Conservation (phyloP, 257 asterid genomes). For the Solanum okadae region DNA sequence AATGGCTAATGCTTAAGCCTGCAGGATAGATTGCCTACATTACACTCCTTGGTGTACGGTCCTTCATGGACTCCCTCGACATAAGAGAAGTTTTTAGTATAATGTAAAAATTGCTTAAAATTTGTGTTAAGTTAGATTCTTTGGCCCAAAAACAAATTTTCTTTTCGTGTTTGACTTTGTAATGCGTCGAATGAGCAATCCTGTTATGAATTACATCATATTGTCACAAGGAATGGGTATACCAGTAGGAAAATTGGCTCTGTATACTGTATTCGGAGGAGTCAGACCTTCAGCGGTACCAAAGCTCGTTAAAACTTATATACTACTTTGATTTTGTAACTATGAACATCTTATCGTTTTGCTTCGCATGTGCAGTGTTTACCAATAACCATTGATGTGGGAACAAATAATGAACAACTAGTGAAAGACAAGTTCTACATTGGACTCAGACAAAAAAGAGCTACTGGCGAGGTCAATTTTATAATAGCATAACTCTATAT, state of each 20-base stretch:
- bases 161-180: not conserved
- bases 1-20: not conserved
- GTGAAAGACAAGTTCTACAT: constrained; percentile 83
- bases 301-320: not conserved
- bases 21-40: not conserved
- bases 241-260: constrained; percentile 85
- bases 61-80: not conserved
- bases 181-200: not conserved
- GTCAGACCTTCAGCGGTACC: constrained; percentile 88
- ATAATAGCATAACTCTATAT: not conserved
- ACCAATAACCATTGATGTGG: constrained; percentile 84
- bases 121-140: not conserved
- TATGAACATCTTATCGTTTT: constrained; percentile 2
- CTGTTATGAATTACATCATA: not conserved
- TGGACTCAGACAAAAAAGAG: constrained; percentile 76
- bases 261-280: constrained; percentile 92
- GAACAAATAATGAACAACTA: constrained; percentile 71
- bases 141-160: not conserved
- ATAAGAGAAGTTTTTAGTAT: not conserved
- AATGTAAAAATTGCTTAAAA: not conserved
- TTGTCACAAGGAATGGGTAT: constrained; percentile 83
- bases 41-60: not conserved
- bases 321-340: not conserved
- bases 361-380: constrained; percentile 44
- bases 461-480: constrained; percentile 64